Evolutionary conservation across 23 red algal genomes (phyloP), one percentile per base, ranked within the genome.

Genomic region (Agarophyton chilense): DNA sequence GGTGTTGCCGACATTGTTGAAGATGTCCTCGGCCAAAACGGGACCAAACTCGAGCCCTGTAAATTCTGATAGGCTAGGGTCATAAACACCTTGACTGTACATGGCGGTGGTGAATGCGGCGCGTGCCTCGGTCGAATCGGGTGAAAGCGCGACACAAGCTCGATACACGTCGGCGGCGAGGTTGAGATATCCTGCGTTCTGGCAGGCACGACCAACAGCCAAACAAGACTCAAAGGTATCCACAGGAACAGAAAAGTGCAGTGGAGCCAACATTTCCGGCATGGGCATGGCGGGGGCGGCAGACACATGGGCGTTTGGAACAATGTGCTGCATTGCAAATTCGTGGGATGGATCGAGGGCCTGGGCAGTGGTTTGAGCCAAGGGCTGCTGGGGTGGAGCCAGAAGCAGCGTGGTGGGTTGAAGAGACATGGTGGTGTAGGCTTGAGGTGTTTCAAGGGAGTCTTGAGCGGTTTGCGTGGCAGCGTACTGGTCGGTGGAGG

Each of bases 1-100:
- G 5, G 85, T 71, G 39, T 89, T 89, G 9, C 85, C 85, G 13
- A 89, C 73, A 47, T 89, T 56, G 52, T 79, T 89, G 52, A 89
- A 89, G 51, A 63, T 65, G 65, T 89, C 85, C 28, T 89, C 85
- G 17, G 85, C 63, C 25, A 79, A 57, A 26, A 89, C 58, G 8
- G 53, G 50, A n/a, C 52, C 70, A 42, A 78, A 52, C 36, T 89
- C 85, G 11, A 89, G 17, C 1, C n/a, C 35, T 34, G 51, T 80
- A 36, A 80, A 80, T 16, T 80, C 77, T 0, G 77, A 61, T 6
- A 55, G 2, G 19, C 34, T 61, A 1, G 85, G n/a, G 21, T 89
- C 85, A 55, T 53, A 72, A 10, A 89, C 34, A 1, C 70, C 67
- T 25, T 89, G 70, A 60, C 70, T 62, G 22, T 79, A 79, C 38